Conservation (phyloP, 2,329 filamentous ascomycete genomes). For the Verticillium dahliae region DNA sequence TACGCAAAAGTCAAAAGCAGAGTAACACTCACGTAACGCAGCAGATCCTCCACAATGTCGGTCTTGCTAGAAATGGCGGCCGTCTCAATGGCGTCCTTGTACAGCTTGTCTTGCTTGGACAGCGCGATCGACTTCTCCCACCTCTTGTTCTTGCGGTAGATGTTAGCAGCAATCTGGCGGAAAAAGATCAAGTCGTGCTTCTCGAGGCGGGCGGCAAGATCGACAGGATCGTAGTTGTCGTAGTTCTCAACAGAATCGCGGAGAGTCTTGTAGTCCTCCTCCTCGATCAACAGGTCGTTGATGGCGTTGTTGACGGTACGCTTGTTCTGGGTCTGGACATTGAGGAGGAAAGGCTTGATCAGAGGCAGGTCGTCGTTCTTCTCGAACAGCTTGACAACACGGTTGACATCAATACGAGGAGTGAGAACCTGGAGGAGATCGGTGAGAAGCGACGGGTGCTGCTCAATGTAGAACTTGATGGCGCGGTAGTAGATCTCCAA, state of each 20-base stretch:
- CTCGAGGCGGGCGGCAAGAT: slow-evolving; percentile 86
- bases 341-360: slow-evolving; percentile 97
- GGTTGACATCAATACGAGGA: slow-evolving; percentile 93
- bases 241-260: slow-evolving; percentile 97
- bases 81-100: slow-evolving; percentile 99
- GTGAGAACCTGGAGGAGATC: slow-evolving; percentile 89
- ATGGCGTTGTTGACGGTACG: slow-evolving; percentile 96
- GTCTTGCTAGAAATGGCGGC: slow-evolving; percentile 84
- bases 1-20: slow-evolving; percentile 1
- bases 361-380: slow-evolving; percentile 96
- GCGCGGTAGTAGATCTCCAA: slow-evolving; percentile 98
- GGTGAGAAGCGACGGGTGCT: slow-evolving; percentile 93
- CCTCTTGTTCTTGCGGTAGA: slow-evolving; percentile 99
- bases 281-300: slow-evolving; percentile 94
- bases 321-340: slow-evolving; percentile 96
- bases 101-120: slow-evolving; percentile 98
- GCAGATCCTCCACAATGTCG: slow-evolving; percentile 89
- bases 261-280: slow-evolving; percentile 98
- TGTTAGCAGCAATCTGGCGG: slow-evolving; percentile 94
- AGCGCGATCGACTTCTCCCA: slow-evolving; percentile 99
- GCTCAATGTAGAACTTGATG: slow-evolving; percentile 94
- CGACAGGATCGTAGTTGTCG: slow-evolving; percentile 96
- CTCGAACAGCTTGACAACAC: slow-evolving; percentile 98
- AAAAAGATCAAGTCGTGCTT: slow-evolving; percentile 99
- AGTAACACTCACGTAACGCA: slow-evolving; percentile 82